Evolutionary conservation across 2,329 filamentous ascomycete species (phyloP), one percentile per base, ranked within the genome.

Genomic region (Moelleriella libera): DNA sequence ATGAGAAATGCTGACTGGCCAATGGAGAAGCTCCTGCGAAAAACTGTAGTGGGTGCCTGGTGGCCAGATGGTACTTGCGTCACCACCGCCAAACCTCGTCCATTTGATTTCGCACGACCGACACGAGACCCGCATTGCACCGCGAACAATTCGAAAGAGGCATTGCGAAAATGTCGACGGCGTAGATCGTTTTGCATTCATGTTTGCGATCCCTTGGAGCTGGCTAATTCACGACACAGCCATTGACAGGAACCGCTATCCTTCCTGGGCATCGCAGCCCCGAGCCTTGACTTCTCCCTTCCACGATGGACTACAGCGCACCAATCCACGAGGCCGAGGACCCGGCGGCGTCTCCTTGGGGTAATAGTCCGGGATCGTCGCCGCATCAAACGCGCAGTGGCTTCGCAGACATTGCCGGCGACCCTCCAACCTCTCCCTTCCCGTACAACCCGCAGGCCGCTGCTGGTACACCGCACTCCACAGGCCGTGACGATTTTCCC

Each of bases 301-400:
- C 12, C 21, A 57, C 58, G 53, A 80, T 80, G 76, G 76, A 80
- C 63, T 80, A 79, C 61, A 73, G 70, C 60, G 62, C 74, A 52
- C 70, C 74, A 11, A 74, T 78, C 55, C 58, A 70, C 58, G 75
- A 79, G 54, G 64, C 66, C 46, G 76, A 79, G 43, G 69, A 78
- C 53, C 67, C 71, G 14, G 66, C 63, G 43, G 68, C 65, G 50
- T 78, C 75, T 32, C 75, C 76, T 2, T 79, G 76, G 75, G 75
- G 72, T 11, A 70, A 67, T 49, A 74, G 73, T 32, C 75, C 75
- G 5, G 64, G 65, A 29, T 65, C 69, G 12, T 75, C 75, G 21
- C 74, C 75, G 31, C 64, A 66, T 49, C 68, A 67, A 53, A 67
- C 68, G 52, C 64, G 67, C 42, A 60, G 67, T 29, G 61, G 58